Conservation (phyloP, 2,329 filamentous ascomycete species). For the Aspergillus pseudoterreus region DNA sequence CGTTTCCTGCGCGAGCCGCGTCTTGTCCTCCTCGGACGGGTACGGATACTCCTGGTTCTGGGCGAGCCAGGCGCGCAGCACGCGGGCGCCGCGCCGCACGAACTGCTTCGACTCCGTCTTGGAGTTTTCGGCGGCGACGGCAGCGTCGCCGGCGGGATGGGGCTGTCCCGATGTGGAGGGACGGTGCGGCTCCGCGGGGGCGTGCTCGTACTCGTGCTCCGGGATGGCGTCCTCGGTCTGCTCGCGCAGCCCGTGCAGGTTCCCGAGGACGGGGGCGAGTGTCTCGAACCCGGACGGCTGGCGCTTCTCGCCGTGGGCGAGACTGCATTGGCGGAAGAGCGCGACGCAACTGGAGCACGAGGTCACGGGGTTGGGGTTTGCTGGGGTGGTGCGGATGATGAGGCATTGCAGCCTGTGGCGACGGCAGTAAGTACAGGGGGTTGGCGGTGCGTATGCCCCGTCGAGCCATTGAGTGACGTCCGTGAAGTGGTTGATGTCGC, state of each 20-base stretch:
- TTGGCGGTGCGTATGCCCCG: slow-evolving; percentile 41
- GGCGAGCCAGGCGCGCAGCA: slow-evolving; percentile 47
- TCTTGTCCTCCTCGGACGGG: slow-evolving; percentile 47
- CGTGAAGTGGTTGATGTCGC: slow-evolving; percentile 8
- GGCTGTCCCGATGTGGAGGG: no score
- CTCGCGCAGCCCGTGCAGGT: slow-evolving; percentile 49
- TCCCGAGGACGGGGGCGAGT: slow-evolving; percentile 45
- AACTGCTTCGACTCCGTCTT: slow-evolving; percentile 36
- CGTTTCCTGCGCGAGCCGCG: slow-evolving; percentile 38
- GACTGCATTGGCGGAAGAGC: slow-evolving; percentile 49
- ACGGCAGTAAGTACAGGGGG: slow-evolving; percentile 45
- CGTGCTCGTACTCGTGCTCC: neutral
- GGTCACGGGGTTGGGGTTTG: slow-evolving; percentile 48
- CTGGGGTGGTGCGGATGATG: slow-evolving; percentile 45
- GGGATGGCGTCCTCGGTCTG: slow-evolving; percentile 19
- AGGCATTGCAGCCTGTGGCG: slow-evolving; percentile 47
- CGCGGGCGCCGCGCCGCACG: slow-evolving; percentile 43
- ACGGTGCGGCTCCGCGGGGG: no score
- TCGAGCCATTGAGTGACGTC: slow-evolving; percentile 34
- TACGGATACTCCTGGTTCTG: slow-evolving; percentile 47
- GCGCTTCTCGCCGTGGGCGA: slow-evolving; percentile 45
- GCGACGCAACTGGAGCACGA: slow-evolving; percentile 52
- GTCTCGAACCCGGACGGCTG: slow-evolving; percentile 48
- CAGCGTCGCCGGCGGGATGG: no score
- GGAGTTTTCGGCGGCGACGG: neutral